Percentiles rank a stretch among this genome's conserved stretches.
phyloP scores from a whole-genome alignment of 129 eudicot species.

The Helianthus tuberosus region DNA sequence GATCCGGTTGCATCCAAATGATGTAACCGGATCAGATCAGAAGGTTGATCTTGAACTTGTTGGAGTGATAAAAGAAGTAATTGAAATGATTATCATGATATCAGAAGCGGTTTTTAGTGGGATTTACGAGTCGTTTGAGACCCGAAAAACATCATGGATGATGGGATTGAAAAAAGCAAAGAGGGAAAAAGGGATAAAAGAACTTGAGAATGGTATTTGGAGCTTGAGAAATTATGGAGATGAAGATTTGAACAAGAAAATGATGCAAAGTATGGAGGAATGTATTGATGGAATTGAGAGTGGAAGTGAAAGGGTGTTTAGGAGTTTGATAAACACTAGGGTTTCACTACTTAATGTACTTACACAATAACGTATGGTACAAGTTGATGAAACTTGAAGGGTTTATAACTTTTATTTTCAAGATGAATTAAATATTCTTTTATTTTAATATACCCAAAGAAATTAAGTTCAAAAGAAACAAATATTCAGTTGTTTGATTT shows the following conservation, averaged over 20 bases:
- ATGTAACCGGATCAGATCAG: conserved; percentile 23
- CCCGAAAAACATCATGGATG: conserved; percentile 42
- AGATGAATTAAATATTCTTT: conserved; percentile 31
- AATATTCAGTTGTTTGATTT: conserved; percentile 25
- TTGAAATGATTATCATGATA: conserved; percentile 45
- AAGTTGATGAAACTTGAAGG: conserved; percentile 9
- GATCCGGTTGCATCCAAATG: conserved; percentile 32
- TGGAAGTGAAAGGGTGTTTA: conserved; percentile 67
- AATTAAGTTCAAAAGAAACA: conserved; percentile 19
- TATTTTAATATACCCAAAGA: conserved; percentile 12
- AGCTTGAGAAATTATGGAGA: conserved; percentile 44
- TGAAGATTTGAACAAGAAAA: conserved; percentile 59
- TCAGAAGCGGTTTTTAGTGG: conserved; percentile 55
- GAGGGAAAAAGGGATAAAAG: conserved; percentile 52
- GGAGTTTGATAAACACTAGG: conserved; percentile 80
- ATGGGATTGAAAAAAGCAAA: conserved; percentile 39
- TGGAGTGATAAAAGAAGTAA: conserved; percentile 51
- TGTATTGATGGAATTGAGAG: conserved; percentile 66
- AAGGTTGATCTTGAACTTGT: conserved; percentile 41
- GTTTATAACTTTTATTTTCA: conserved; percentile 9
- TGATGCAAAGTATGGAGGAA: conserved; percentile 63
- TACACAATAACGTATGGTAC: conserved; percentile 42
- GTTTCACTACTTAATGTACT: conserved; percentile 82
- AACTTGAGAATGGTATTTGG: conserved; percentile 52
- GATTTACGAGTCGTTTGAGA: conserved; percentile 45